Evolutionary conservation across 106 monocot species (phyloP).

Genomic region (Dendrobium catenatum): DNA sequence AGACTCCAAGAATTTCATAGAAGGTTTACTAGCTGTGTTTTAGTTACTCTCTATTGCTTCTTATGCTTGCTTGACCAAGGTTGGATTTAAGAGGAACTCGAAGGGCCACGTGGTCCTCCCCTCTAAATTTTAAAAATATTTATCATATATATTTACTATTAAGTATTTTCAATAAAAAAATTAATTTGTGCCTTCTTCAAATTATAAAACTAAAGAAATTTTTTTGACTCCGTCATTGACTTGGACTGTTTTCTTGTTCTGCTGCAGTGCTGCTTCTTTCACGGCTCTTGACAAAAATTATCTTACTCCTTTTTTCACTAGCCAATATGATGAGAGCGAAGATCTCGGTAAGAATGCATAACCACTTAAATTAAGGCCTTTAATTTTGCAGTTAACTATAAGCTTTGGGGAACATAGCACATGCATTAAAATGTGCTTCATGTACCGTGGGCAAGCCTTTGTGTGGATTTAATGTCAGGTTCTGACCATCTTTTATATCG

Average conservation of each 20-base stretch:
- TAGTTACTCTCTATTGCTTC: background rate
- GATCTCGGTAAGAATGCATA: conserved; percentile 38
- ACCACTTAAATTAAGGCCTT: background rate
- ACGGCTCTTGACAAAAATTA: conserved; percentile 85
- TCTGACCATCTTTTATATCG: background rate
- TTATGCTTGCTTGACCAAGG: background rate
- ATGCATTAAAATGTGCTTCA: background rate
- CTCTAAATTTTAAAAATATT: too few species aligned
- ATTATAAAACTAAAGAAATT: too few species aligned
- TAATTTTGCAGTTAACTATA: background rate
- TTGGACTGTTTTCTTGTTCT: background rate
- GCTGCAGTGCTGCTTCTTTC: conserved; percentile 72
- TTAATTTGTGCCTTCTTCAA: too few species aligned
- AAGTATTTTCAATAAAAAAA: too few species aligned
- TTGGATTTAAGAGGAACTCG: too few species aligned
- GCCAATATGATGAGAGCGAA: conserved; percentile 72
- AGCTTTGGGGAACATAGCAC: background rate
- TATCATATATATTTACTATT: too few species aligned
- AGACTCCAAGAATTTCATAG: conserved; percentile 79
- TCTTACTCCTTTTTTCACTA: conserved; percentile 95
- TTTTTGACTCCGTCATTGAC: background rate
- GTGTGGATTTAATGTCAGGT: too few species aligned
- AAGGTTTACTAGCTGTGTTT: conserved; percentile 25
- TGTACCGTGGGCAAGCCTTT: background rate
- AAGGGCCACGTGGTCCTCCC: too few species aligned